Conservation (phyloP, 164 flowering plant genomes). For the Macadamia tetraphylla region DNA sequence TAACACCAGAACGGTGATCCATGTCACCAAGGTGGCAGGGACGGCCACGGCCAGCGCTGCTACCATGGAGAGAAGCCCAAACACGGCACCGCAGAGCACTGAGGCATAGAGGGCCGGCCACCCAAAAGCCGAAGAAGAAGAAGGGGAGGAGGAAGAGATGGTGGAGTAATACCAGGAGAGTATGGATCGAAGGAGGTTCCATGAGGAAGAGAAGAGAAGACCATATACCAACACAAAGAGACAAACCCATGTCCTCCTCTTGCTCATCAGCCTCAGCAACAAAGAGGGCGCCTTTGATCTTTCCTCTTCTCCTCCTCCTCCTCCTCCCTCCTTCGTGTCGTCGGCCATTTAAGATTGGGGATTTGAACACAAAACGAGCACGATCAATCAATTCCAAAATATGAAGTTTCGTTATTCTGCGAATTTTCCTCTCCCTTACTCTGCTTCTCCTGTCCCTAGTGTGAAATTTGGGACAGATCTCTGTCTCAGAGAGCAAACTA, state of each 20-base stretch:
- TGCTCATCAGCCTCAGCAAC: slow-evolving; percentile 38
- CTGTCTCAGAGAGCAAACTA: no score
- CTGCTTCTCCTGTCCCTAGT: no score
- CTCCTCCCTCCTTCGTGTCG: neutral
- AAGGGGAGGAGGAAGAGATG: slow-evolving; percentile 12
- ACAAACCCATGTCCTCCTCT: slow-evolving; percentile 64
- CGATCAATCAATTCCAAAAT: no score
- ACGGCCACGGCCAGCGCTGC: slow-evolving; percentile 37
- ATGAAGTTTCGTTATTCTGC: no score
- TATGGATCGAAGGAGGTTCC: slow-evolving; percentile 22
- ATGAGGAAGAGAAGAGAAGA: slow-evolving; percentile 23
- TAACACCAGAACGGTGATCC: slow-evolving; percentile 74
- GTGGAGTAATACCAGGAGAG: slow-evolving; percentile 26
- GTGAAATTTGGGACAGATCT: no score
- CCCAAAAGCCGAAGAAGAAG: slow-evolving; percentile 7
- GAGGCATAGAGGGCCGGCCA: slow-evolving; percentile 28
- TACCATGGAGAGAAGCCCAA: slow-evolving; percentile 22
- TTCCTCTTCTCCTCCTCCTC: neutral
- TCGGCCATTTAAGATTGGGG: slow-evolving; percentile 11
- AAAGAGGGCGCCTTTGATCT: neutral
- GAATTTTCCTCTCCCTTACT: no score
- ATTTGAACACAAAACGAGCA: neutral
- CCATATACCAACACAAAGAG: slow-evolving; percentile 46
- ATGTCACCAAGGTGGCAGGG: slow-evolving; percentile 61
- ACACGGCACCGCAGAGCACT: slow-evolving; percentile 13